Percentiles rank a stretch among this genome's conserved stretches.
These are phyloP conservation scores for Aurantiochytrium sp. DNA, from an alignment of 108 stramenopile species.

Conservation along the genomic window DNA sequence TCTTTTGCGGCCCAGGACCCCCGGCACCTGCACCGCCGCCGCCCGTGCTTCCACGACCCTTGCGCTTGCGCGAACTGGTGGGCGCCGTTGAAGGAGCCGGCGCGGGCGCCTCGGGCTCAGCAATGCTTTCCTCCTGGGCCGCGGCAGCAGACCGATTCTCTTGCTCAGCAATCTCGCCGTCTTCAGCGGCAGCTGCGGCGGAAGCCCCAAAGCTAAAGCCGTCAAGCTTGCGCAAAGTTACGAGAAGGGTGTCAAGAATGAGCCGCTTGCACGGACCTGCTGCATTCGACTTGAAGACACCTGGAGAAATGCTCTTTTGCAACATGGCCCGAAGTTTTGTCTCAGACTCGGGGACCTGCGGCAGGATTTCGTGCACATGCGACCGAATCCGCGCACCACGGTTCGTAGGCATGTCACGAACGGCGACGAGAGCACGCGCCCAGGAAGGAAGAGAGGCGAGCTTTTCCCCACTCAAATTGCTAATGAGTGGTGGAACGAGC, in stretches of 20 bases:
- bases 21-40: background rate
- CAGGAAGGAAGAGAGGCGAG: background rate
- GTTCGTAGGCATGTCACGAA: constrained; percentile 4
- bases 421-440: background rate
- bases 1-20: background rate
- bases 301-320: background rate
- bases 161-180: background rate
- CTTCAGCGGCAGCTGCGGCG: background rate
- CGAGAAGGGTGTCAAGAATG: background rate
- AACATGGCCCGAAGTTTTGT: background rate
- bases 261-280: constrained; percentile 12
- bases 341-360: background rate
- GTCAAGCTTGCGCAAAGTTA: background rate
- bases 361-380: background rate
- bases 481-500: background rate
- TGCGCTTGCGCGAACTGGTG: background rate
- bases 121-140: background rate
- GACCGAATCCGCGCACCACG: background rate
- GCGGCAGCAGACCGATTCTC: background rate
- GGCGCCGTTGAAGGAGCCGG: background rate
- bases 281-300: constrained; percentile 5
- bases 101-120: background rate
- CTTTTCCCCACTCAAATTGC: background rate
- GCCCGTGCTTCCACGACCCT: background rate
- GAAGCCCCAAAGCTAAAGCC: background rate